These are phyloP conservation scores for Hemileia vastatrix DNA, from an alignment of 1,284 basidiomycete species.

Conservation along the genomic window DNA sequence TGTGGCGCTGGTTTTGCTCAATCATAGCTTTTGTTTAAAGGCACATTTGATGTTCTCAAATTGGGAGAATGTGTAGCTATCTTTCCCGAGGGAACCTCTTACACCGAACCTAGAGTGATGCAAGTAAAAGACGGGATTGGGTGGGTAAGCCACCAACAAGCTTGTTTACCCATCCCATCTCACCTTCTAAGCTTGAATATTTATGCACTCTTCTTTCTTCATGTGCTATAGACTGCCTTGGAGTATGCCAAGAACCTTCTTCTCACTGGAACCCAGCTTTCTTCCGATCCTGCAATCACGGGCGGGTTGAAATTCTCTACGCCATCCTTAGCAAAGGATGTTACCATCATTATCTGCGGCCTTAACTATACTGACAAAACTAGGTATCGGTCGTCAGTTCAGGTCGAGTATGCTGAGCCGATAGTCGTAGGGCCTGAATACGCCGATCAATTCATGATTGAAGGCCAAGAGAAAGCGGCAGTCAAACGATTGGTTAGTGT, in stretches of 20 bases:
- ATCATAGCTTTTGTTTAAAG: constrained; percentile 14
- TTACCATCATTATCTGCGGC: constrained; percentile 16
- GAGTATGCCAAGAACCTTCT: constrained; percentile 20
- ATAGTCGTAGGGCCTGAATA: neutral
- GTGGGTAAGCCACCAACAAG: constrained; percentile 8
- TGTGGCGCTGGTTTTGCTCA: neutral
- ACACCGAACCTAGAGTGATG: constrained; percentile 14
- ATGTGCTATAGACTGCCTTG: constrained; percentile 9
- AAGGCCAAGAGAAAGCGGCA: constrained; percentile 10
- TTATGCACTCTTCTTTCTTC: no score
- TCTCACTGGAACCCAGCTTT: constrained; percentile 8
- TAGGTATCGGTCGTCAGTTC: constrained; percentile 9
- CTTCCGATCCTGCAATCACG: constrained; percentile 4
- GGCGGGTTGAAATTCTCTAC: neutral
- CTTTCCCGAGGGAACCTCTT: constrained; percentile 20
- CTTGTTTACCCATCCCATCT: no score
- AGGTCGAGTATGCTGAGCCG: constrained; percentile 11
- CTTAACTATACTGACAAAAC: constrained; percentile 19
- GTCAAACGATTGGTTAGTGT: constrained; percentile 2
- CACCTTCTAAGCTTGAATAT: no score
- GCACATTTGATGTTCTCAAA: constrained; percentile 22
- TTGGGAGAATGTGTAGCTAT: constrained; percentile 20
- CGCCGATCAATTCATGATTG: constrained; percentile 11
- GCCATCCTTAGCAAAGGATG: constrained; percentile 5
- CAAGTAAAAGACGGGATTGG: constrained; percentile 21